Base-by-base conservation (phyloP, 805 yeast species). In the Myxozyma mucilagina region DNA sequence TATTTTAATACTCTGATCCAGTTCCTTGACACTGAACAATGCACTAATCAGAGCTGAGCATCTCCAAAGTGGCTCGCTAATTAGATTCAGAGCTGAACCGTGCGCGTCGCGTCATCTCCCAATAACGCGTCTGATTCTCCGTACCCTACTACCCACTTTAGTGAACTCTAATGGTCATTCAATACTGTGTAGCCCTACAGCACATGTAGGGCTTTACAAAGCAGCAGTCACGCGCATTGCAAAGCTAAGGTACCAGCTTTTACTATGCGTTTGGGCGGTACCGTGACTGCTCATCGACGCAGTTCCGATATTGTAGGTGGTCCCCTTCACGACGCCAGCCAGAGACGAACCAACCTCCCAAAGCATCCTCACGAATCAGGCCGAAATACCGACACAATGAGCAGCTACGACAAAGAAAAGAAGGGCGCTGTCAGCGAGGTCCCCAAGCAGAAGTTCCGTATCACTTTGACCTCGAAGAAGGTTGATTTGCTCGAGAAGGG, bases 381-480 rank as follows among this genome's bases (percentile, higher is more conserved):
- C 45, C 34, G 45, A 50, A n/a, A 49, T 36, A 24, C 45, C 18
- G 16, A 48, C 35, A 47, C 51, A 31, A 67, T 43, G 43, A 67
- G 63, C 69, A 67, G 68, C 56, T 65, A 56, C 76, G 84, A 86
- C 80, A 87, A 67, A 56, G 67, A 68, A 62, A 64, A 68, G 29
- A 24, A 24, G 60, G 66, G 53, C 49, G 62, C 58, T 35, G 66
- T 60, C 39, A 31, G 56, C 39, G 68, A 65, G 62, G 68, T 62
- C 47, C 58, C 66, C 44, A 53, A 59, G 38, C 57, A 87, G 87
- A 93, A 92, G 89, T 92, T 94, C 84, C 92, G 98, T 87, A 92
- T 94, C 83, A 91, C 97, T 79, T 86, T 94, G 85, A 91, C 96
- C 79, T 94, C 99, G 74, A 90, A 97, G 86, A 91, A 93, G 85